Conservation (phyloP, 2,329 filamentous ascomycete species). For the Hymenoscyphus infarciens region DNA sequence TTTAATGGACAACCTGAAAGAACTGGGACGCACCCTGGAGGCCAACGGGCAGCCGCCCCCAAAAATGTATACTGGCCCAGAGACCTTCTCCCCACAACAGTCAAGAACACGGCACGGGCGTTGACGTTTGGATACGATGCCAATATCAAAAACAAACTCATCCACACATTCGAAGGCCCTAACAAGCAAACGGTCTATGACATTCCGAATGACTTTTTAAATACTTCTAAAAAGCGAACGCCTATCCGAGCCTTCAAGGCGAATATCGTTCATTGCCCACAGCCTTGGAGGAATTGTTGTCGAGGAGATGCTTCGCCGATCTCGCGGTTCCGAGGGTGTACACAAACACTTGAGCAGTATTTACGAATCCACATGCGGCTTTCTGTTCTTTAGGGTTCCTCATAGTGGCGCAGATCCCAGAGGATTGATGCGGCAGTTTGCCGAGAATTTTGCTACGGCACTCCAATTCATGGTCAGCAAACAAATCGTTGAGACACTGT, state of each 20-base stretch:
- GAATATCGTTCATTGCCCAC: constrained; percentile 63
- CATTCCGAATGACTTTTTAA: constrained; percentile 16
- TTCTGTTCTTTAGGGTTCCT: constrained; percentile 72
- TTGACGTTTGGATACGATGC: constrained; percentile 26
- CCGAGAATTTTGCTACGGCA: no score
- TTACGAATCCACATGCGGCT: constrained; percentile 68
- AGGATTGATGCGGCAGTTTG: constrained; percentile 14
- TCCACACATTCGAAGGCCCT: no score
- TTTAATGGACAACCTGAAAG: constrained; percentile 39
- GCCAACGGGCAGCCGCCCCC: no score
- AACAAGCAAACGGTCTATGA: constrained; percentile 13
- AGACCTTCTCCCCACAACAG: constrained; percentile 15
- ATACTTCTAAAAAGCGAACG: constrained; percentile 21
- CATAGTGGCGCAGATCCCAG: constrained; percentile 61
- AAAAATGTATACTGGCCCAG: constrained; percentile 19
- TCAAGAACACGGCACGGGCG: constrained; percentile 16
- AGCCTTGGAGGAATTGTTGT: constrained; percentile 68
- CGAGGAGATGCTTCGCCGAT: constrained; percentile 45
- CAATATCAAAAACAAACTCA: no score
- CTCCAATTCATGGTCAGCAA: no score
- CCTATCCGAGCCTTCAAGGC: constrained; percentile 8
- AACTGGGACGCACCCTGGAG: constrained; percentile 38
- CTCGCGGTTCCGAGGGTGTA: background rate
- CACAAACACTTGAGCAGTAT: constrained; percentile 37
- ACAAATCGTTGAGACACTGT: constrained; percentile 12